A percentile compares a stretch with the other conserved stretches of the same genome.
Evolutionary conservation across 2,329 filamentous ascomycete genomes (phyloP).

Genomic region (Sporothrix brasiliensis): DNA sequence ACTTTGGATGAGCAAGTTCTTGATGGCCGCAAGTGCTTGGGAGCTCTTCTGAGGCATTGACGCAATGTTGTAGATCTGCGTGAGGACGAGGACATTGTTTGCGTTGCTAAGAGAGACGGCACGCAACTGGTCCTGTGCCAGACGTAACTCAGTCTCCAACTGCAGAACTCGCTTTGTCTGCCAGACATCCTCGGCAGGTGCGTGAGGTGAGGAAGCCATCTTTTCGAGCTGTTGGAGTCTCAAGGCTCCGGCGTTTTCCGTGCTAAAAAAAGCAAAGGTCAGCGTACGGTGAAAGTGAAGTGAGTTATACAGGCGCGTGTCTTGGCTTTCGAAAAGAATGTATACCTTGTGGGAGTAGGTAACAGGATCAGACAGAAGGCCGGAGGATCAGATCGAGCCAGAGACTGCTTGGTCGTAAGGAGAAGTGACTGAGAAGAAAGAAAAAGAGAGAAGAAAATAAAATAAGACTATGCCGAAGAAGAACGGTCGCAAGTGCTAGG

Average conservation of each 20-base stretch:
- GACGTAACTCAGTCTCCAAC: not conserved
- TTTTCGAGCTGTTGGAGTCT: not conserved
- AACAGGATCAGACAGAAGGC: not conserved
- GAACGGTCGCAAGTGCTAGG: not conserved
- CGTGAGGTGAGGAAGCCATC: not conserved
- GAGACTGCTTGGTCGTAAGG: not conserved
- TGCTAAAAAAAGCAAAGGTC: not conserved
- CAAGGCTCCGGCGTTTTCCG: not conserved
- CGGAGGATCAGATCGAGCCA: not conserved
- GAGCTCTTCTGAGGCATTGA: not conserved
- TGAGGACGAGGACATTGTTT: not conserved
- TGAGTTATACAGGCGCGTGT: not conserved
- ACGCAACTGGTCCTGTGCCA: not conserved
- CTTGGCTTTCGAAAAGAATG: not conserved
- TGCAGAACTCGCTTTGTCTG: not conserved
- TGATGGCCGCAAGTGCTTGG: not conserved
- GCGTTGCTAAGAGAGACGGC: not conserved
- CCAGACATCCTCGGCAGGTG: not conserved
- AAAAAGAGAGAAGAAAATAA: not conserved
- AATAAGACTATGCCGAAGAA: not conserved
- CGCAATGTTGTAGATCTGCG: conserved; percentile 14
- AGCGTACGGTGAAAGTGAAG: not conserved
- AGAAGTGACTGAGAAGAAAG: not conserved
- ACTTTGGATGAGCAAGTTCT: not conserved
- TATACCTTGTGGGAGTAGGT: not conserved